A percentile compares a stretch with the other conserved stretches of the same genome.
These are phyloP conservation scores for Candida tunisiensis DNA, from an alignment of 1,139 yeast species.

Conservation along the genomic window DNA sequence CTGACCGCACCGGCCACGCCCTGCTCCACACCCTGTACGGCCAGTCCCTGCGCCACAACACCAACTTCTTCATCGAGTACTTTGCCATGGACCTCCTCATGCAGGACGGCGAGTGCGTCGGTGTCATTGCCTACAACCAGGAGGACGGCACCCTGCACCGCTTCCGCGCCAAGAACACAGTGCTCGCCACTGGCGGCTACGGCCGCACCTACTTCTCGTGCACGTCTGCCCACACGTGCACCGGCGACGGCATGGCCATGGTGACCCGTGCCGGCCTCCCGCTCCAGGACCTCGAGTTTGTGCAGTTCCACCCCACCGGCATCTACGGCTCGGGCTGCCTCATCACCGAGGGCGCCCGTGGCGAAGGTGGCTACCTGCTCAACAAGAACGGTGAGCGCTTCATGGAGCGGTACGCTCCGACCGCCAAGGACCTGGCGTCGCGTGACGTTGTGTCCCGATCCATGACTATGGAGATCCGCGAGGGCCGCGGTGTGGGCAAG, in stretches of 20 bases:
- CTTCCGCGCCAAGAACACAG: conserved; percentile 92
- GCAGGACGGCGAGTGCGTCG: conserved; percentile 94
- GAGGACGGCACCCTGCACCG: conserved; percentile 98
- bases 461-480: conserved; percentile 95
- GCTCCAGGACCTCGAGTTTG: conserved; percentile 91
- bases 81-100: conserved; percentile 89
- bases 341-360: conserved; percentile 99
- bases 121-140: conserved; percentile 94
- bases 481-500: conserved; percentile 98
- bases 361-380: conserved; percentile 96
- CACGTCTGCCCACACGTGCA: conserved; percentile 98
- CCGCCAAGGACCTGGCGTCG: conserved; percentile 95
- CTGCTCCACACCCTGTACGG: conserved; percentile 91
- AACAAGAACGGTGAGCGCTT: conserved; percentile 98
- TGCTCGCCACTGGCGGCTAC: conserved; percentile 97
- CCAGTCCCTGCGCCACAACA: conserved; percentile 90
- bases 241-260: conserved; percentile 99
- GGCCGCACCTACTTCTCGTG: conserved; percentile 98
- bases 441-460: conserved; percentile 98
- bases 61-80: conserved; percentile 95
- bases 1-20: conserved; percentile 98
- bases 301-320: conserved; percentile 99
- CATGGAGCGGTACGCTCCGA: conserved; percentile 99
- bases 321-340: conserved; percentile 97
- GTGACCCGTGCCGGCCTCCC: conserved; percentile 98